Percentiles rank a stretch among this genome's conserved stretches.
Evolutionary conservation across 1,284 basidiomycete genomes (phyloP).

Genomic region (Leccinum subrobustum): DNA sequence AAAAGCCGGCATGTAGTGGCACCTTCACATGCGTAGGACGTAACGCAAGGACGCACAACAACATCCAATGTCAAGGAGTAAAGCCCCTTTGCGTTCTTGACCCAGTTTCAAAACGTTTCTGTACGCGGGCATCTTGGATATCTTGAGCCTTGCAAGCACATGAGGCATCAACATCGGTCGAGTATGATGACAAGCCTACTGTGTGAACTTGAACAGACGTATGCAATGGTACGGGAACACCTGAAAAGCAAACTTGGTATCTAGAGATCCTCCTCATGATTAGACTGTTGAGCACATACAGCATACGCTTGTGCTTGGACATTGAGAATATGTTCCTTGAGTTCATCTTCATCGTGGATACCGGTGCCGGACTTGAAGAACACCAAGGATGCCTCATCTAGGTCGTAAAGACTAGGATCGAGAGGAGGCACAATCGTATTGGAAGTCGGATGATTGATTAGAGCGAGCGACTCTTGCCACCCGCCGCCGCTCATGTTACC

Average conservation of each 20-base stretch:
- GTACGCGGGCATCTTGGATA: constrained; percentile 24
- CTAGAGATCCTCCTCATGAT: neutral
- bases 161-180: neutral
- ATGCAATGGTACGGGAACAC: constrained; percentile 25
- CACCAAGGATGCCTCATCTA: constrained; percentile 11
- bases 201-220: constrained; percentile 18
- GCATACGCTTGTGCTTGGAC: constrained; percentile 33
- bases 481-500: neutral
- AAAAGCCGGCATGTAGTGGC: neutral
- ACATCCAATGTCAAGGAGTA: constrained; percentile 34
- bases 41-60: constrained; percentile 24
- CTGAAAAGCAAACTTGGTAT: constrained; percentile 3
- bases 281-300: constrained; percentile 1
- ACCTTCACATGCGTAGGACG: neutral
- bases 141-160: constrained; percentile 14
- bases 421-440: constrained; percentile 2
- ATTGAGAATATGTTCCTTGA: constrained; percentile 37
- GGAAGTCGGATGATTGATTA: neutral
- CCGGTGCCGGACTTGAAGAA: constrained; percentile 30
- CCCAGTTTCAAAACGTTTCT: constrained; percentile 27
- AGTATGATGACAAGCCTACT: constrained; percentile 3
- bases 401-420: constrained; percentile 17
- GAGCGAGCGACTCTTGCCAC: neutral
- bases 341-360: constrained; percentile 31
- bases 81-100: constrained; percentile 23